Evolutionary conservation across 371 early-diverging fungal species (phyloP), one percentile per base, ranked within the genome.

Genomic region (Mucor indicus): DNA sequence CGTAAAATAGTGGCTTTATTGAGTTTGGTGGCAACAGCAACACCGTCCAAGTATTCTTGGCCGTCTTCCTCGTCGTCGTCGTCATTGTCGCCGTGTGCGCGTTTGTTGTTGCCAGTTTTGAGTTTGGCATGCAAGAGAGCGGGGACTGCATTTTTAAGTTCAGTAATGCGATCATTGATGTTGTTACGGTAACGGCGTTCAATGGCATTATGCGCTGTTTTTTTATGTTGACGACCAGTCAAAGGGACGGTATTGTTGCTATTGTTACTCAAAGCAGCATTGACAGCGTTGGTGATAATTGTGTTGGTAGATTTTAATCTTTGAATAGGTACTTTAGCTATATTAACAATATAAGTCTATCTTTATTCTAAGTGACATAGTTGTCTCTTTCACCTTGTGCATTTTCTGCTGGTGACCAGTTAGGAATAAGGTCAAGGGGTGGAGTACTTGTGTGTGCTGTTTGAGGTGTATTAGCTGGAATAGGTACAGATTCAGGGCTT

Each of bases 171-270:
- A 48, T 93, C 90, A 75, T 95, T 95, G 65, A 95, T 90, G 64
- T 93, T 95, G 67, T 91, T 93, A 48, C 96, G 84, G 62, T 93
- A 93, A 36, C 92, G 84, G 11, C 91, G 83, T 66, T 95, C 96
- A 38, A 94, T 93, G 4, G 90, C 93, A 49, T 94, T 95, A 62
- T 95, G 96, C 1, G 93, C 91, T 6, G 89, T 86, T 62, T 92
- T 93, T 63, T 92, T 90, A n/a, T 63, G 69, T 19, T 62, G 57
- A 15, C 63, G 55, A 11, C 57, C 62, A 6, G 22, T 23, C n/a
- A 44, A 27, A 12, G 54, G 49, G 9, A 23, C 15, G 31, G 55
- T n/a, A 16, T 50, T 39, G 17, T 31, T 15, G 20, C 48, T 21
- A n/a, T 13, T 12, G 11, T 19, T 49, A 19, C 30, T 39, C 4